Base-by-base conservation (phyloP, 176 grass and related monocot genomes). In the Musa schizocarpa region DNA sequence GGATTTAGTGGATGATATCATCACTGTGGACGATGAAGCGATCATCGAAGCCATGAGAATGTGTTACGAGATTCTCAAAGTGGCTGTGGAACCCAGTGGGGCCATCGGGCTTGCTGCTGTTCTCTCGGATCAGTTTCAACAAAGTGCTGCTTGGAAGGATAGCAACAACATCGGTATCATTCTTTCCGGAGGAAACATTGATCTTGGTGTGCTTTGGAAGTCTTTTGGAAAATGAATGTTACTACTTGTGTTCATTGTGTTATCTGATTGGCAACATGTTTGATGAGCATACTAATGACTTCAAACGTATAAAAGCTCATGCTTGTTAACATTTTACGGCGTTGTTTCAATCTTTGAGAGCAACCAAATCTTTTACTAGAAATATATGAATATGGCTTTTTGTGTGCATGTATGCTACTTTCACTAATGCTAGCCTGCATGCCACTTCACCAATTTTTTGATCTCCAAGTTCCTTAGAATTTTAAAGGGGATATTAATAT, bases 41-140 rank as follows among this genome's bases (percentile, higher is more conserved):
- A 93, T 97, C 26, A 83, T 93, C 27, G 84, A 93, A 3, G 93
- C 93, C 54, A 97, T 90, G 93, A 88, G 76, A 85, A 81, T 93
- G 86, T 93, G 90, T 68, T 97, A 93, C 0, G 88, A 93, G 84
- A 88, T 90, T 61, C 77, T 97, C 54, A 97, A 97, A 79, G 82
- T 97, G 67, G 87, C 83, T 1, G 90, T 97, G 63, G 93, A 93
- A 68, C 90, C 93, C 17, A 93, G 87, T 17, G 90, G 90, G 0
- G 81, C 90, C 13, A 88, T 97, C 14, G 90, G 93, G 54, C 86
- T 97, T 2, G 90, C 93, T 0, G 93, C 89, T 0, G 86, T 76
- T 69, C 87, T 97, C 9, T 97, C 93, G 0, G 83, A 90, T 13
- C 76, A 87, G 78, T 97, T 97, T 72, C 90, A 81, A 73, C 74